Percentiles rank a stretch among this genome's conserved stretches.
phyloP scores from a whole-genome alignment of 441 rosid species.

The Melastoma candidum region DNA sequence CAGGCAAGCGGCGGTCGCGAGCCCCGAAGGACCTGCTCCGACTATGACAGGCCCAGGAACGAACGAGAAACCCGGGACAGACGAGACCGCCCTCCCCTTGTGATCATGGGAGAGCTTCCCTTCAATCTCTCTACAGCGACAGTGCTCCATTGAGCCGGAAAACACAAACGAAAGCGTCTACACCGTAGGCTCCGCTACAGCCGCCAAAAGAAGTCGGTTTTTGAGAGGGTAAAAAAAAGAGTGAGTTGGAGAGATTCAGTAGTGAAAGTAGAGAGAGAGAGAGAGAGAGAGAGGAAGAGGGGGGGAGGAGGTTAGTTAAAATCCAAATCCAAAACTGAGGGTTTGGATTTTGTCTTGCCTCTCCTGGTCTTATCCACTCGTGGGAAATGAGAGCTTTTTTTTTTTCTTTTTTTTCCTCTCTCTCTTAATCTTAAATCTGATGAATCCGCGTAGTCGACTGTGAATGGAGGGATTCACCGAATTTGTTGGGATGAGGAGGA shows the following conservation, averaged over 20 bases:
- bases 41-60: slow-evolving; percentile 25
- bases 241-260: slow-evolving; percentile 3
- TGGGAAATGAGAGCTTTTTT: too few relatives aligned
- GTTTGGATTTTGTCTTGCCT: too few relatives aligned
- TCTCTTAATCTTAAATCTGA: too few relatives aligned
- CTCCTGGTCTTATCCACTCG: too few relatives aligned
- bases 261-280: background rate
- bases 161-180: slow-evolving; percentile 2
- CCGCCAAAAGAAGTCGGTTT: too few relatives aligned
- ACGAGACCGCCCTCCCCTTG: slow-evolving; percentile 12
- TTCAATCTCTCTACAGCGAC: slow-evolving; percentile 51
- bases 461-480: too few relatives aligned
- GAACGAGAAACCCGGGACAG: slow-evolving; percentile 3
- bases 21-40: slow-evolving; percentile 41
- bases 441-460: too few relatives aligned
- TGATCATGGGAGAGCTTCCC: slow-evolving; percentile 75
- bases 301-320: too few relatives aligned
- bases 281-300: background rate
- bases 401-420: too few relatives aligned
- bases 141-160: slow-evolving; percentile 25
- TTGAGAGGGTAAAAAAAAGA: background rate
- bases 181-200: background rate
- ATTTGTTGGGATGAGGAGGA: too few relatives aligned
- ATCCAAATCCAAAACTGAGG: too few relatives aligned
- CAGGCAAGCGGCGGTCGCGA: slow-evolving; percentile 32